Evolutionary conservation across 1,139 yeast species (phyloP), one percentile per base, ranked within the genome.

Genomic region (Williopsis jadinii): DNA sequence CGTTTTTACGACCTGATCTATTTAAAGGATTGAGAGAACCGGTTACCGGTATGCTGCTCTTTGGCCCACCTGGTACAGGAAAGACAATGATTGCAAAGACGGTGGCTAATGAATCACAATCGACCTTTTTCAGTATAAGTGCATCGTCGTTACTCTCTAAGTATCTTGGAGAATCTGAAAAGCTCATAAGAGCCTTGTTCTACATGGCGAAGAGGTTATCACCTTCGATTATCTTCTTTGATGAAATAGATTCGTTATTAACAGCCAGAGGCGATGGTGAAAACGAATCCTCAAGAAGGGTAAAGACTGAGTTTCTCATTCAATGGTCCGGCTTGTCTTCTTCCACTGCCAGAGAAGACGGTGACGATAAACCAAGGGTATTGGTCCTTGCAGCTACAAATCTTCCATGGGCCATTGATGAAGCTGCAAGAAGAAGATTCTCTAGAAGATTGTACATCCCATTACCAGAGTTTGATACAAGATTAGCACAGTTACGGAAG

Each of bases 331-430:
- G 76, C 35, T 61, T 77, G 27, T 73, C 80, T 26, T 70, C 76
- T 38, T 79, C 83, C 0, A 76, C 79, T 3, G 73, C 77, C 0
- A 52, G 51, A 27, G 34, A 35, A 26, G 54, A 55, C 11, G 47
- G 46, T 62, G 66, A 9, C 44, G 71, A 60, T 29, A 60, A 56
- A 28, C 66, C 64, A 40, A 62, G 81, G 40, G 84, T 78, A 1
- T 63, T 78, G 28, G 77, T 79, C 9, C 56, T 78, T 30, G 84
- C 82, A 3, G 84, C 84, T 2, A 78, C 84, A 2, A 78, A 77
- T 53, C 58, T 77, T 41, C 85, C 85, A 1, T 79, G 85, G 85
- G 70, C 77, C 11, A 77, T 79, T 47, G 84, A 78, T 58, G 84
- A 77, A 48, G 84, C 84, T 1, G 83, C 84, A 4, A 63, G 84